Conservation (phyloP, 495 filamentous ascomycete species). For the Cairneyella variabilis region DNA sequence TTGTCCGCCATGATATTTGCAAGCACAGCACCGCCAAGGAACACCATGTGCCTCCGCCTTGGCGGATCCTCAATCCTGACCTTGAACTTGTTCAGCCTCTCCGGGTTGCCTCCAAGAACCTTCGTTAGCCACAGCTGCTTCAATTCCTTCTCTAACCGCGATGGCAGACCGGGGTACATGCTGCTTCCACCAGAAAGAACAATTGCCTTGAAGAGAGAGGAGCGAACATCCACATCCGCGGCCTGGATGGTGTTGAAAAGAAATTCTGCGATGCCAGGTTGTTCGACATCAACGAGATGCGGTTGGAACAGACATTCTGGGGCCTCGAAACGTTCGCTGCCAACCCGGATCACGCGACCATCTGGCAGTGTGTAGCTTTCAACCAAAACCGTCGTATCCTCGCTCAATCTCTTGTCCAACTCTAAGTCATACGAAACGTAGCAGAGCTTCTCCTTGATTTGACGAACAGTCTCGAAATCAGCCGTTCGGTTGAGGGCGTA, state of each 20-base stretch:
- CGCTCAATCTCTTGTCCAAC: constrained; percentile 89
- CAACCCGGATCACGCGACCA: constrained; percentile 91
- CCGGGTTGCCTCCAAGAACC: constrained; percentile 83
- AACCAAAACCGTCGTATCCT: constrained; percentile 96
- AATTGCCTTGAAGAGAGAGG: constrained; percentile 92
- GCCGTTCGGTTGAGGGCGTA: constrained; percentile 98
- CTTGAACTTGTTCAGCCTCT: constrained; percentile 97
- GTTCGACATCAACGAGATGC: constrained; percentile 95
- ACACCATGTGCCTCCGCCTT: constrained; percentile 96
- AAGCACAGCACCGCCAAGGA: constrained; percentile 93
- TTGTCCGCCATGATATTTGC: constrained; percentile 99
- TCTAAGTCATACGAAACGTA: constrained; percentile 99
- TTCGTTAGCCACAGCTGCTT: constrained; percentile 98
- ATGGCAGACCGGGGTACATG: constrained; percentile 98
- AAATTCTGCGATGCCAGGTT: constrained; percentile 93
- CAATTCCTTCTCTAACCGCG: constrained; percentile 93
- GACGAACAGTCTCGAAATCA: constrained; percentile 97
- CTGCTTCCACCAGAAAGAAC: constrained; percentile 93
- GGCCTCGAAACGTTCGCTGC: constrained; percentile 95
- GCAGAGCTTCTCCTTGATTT: constrained; percentile 99
- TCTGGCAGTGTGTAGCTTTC: constrained; percentile 97
- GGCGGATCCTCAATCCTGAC: constrained; percentile 98
- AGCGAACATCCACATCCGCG: constrained; percentile 91
- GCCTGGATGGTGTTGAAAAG: constrained; percentile 98
- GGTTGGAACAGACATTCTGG: constrained; percentile 99